A percentile compares a stretch with the other conserved stretches of the same genome.
Evolutionary conservation across 805 yeast species (phyloP).

Genomic region (Yarrowia sp.): DNA sequence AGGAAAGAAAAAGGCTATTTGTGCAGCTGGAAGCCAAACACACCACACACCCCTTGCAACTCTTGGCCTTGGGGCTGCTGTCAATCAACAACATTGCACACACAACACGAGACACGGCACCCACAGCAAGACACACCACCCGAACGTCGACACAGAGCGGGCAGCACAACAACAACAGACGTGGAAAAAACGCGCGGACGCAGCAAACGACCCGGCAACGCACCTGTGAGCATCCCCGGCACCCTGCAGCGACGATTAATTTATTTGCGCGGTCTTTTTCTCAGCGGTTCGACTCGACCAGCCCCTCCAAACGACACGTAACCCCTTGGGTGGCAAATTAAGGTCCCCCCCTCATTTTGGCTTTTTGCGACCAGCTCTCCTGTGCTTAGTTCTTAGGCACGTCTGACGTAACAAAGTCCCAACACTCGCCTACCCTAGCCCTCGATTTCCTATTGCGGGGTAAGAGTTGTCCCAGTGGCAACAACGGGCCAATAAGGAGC

Average conservation of each 20-base stretch:
- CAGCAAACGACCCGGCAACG: too few relatives aligned
- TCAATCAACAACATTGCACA: slow-evolving; percentile 13
- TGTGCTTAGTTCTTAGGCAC: not conserved
- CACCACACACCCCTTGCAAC: slow-evolving; percentile 11
- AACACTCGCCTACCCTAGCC: slow-evolving; percentile 11
- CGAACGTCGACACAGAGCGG: slow-evolving; percentile 2
- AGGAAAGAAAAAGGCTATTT: slow-evolving; percentile 14
- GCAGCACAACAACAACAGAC: not conserved
- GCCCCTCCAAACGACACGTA: slow-evolving; percentile 23
- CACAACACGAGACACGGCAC: slow-evolving; percentile 10
- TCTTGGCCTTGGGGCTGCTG: not conserved
- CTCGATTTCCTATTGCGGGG: slow-evolving; percentile 20
- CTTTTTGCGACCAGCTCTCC: slow-evolving; percentile 3
- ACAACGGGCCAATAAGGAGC: slow-evolving; percentile 27
- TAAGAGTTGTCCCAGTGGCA: slow-evolving; percentile 26
- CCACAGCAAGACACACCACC: not conserved
- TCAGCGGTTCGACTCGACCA: too few relatives aligned
- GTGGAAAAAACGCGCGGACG: too few relatives aligned
- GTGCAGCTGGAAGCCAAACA: not conserved
- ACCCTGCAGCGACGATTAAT: not conserved
- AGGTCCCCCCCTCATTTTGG: slow-evolving; percentile 18
- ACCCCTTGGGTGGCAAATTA: slow-evolving; percentile 26
- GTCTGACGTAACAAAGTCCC: slow-evolving; percentile 22
- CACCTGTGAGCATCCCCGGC: too few relatives aligned
- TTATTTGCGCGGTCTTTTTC: slow-evolving; percentile 13